phyloP scores from a whole-genome alignment of 768 basidiomycete species.

The Tephrocybe sp. region DNA sequence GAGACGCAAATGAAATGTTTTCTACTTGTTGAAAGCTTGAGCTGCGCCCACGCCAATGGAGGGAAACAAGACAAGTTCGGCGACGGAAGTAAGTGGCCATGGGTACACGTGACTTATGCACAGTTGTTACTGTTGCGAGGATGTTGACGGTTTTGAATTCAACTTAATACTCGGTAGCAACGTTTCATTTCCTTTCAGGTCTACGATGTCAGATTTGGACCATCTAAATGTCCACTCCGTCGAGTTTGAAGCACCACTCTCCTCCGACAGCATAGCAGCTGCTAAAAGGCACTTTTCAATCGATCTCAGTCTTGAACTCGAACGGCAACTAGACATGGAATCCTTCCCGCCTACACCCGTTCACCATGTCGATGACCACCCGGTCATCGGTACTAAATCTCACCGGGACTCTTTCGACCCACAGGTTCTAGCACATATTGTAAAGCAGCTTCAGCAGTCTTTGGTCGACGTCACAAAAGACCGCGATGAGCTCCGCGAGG shows the following conservation, averaged over 20 bases:
- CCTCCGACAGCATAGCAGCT: conserved; percentile 16
- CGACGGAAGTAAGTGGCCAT: too few relatives aligned
- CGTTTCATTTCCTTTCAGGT: conserved; percentile 13
- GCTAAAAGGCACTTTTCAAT: conserved; percentile 53
- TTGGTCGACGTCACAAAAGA: conserved; percentile 65
- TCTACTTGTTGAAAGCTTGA: too few relatives aligned
- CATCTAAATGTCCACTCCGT: conserved; percentile 29
- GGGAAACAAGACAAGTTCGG: too few relatives aligned
- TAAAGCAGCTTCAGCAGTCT: conserved; percentile 68
- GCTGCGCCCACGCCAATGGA: too few relatives aligned
- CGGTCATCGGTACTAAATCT: conserved; percentile 7
- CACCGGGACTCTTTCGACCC: conserved; percentile 60
- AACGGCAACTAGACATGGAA: conserved; percentile 69
- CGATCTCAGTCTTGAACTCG: conserved; percentile 78
- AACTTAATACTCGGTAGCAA: background rate
- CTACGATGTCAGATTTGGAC: conserved; percentile 26
- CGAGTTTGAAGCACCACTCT: conserved; percentile 38
- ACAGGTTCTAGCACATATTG: conserved; percentile 70
- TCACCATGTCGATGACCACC: conserved; percentile 18
- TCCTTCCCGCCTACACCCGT: conserved; percentile 49
- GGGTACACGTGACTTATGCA: too few relatives aligned
- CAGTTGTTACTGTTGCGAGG: too few relatives aligned
- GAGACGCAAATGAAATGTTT: too few relatives aligned
- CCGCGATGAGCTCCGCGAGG: conserved; percentile 60
- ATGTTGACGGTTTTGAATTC: too few relatives aligned